A percentile compares a stretch with the other conserved stretches of the same genome.
phyloP scores from a whole-genome alignment of 2,329 filamentous ascomycete genomes.

The Colletotrichum sp. region DNA sequence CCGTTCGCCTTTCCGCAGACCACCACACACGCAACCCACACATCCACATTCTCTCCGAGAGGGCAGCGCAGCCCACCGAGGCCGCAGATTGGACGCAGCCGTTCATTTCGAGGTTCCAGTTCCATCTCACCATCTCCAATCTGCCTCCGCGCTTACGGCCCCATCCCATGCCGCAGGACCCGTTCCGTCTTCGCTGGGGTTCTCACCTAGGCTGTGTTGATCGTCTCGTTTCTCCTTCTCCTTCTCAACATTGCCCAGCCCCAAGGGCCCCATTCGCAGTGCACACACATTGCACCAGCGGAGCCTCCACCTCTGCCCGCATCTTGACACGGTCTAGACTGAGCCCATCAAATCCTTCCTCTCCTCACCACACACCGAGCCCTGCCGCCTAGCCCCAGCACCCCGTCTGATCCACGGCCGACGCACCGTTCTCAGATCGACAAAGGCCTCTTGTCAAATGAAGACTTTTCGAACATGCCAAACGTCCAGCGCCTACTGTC shows the following conservation, averaged over 20 bases:
- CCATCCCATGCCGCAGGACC: not conserved
- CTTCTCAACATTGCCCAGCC: not conserved
- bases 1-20: not conserved
- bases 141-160: not conserved
- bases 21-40: not conserved
- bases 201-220: not conserved
- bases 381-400: not conserved
- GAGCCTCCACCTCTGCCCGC: not conserved
- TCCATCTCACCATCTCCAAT: not conserved
- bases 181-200: not conserved
- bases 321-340: slow-evolving; percentile 8
- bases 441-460: not conserved
- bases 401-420: slow-evolving; percentile 1
- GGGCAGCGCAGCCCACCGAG: not conserved
- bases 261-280: not conserved
- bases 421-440: not conserved
- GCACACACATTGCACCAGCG: not conserved
- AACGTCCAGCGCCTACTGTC: not conserved
- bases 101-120: not conserved
- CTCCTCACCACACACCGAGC: not conserved
- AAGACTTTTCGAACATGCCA: not conserved
- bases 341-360: not conserved
- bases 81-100: not conserved
- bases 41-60: not conserved
- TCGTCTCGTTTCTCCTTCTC: not conserved